phyloP scores from a whole-genome alignment of 2,329 filamentous ascomycete species.

The Aureobasidium vineae region DNA sequence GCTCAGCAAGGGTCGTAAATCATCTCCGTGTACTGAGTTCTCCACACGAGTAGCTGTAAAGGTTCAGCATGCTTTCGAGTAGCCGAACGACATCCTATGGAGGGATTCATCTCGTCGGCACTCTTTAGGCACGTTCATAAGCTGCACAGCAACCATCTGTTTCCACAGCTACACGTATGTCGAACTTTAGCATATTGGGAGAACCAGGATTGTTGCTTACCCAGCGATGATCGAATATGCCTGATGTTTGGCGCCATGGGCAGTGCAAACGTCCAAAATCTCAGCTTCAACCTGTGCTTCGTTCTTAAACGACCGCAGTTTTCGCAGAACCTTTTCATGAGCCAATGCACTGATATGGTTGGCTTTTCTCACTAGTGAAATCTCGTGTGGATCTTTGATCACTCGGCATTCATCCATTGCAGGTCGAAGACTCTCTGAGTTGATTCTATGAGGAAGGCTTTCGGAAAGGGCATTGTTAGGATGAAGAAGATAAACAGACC shows the following conservation, averaged over 20 bases:
- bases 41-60: neutral
- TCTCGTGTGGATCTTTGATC: conserved; percentile 80
- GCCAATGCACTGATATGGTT: conserved; percentile 76
- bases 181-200: neutral
- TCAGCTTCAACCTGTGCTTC: conserved; percentile 82
- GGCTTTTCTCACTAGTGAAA: conserved; percentile 77
- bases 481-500: conserved; percentile 41
- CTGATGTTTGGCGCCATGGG: conserved; percentile 70
- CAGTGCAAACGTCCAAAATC: conserved; percentile 70
- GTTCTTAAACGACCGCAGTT: conserved; percentile 62
- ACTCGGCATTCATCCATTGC: conserved; percentile 80
- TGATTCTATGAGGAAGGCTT: neutral
- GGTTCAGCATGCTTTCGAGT: neutral
- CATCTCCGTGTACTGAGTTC: neutral
- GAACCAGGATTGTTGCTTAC: neutral
- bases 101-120: neutral
- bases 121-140: neutral
- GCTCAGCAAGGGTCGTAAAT: neutral
- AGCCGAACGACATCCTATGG: neutral
- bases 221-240: conserved; percentile 90
- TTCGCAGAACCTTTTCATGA: conserved; percentile 69
- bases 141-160: neutral
- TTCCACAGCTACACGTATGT: neutral
- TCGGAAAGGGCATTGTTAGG: conserved; percentile 23
- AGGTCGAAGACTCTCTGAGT: conserved; percentile 51